These are phyloP conservation scores for Mucor irregularis DNA, from an alignment of 371 early-diverging fungal species.

Conservation along the genomic window DNA sequence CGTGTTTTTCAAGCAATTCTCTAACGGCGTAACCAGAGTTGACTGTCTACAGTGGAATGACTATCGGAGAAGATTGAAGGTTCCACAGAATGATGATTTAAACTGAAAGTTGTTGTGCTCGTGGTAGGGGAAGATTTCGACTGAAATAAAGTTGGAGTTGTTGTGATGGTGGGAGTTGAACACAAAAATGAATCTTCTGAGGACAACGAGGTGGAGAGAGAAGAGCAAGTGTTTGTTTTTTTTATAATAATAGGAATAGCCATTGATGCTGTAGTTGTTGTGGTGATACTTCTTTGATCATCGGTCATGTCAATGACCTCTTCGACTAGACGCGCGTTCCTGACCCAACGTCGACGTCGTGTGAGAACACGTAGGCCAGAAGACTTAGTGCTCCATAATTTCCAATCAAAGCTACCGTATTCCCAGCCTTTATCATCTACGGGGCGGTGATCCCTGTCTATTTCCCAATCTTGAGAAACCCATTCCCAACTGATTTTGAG, in stretches of 20 bases:
- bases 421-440: conserved; percentile 26
- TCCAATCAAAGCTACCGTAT: conserved; percentile 27
- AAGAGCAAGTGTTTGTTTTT: not conserved
- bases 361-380: conserved; percentile 18
- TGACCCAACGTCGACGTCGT: conserved; percentile 25
- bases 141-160: not conserved
- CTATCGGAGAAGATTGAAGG: not conserved
- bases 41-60: conserved; percentile 3
- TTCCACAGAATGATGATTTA: conserved; percentile 12
- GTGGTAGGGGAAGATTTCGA: not conserved
- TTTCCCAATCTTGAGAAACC: conserved; percentile 21
- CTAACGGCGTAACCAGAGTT: conserved; percentile 11
- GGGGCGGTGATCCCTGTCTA: conserved; percentile 12
- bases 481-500: conserved; percentile 21
- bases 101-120: conserved; percentile 8
- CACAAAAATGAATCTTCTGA: conserved; percentile 6
- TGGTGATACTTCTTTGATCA: not conserved
- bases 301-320: not conserved
- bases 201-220: not conserved
- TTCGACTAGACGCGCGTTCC: conserved; percentile 18
- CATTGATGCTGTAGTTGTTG: not conserved
- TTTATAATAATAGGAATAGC: not conserved
- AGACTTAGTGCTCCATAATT: conserved; percentile 6
- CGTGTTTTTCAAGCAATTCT: conserved; percentile 1
- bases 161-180: conserved; percentile 2